A percentile compares a stretch with the other conserved stretches of the same genome.
Conservation (phyloP, 495 filamentous ascomycete species). For the Aspergillus nanangensis region DNA sequence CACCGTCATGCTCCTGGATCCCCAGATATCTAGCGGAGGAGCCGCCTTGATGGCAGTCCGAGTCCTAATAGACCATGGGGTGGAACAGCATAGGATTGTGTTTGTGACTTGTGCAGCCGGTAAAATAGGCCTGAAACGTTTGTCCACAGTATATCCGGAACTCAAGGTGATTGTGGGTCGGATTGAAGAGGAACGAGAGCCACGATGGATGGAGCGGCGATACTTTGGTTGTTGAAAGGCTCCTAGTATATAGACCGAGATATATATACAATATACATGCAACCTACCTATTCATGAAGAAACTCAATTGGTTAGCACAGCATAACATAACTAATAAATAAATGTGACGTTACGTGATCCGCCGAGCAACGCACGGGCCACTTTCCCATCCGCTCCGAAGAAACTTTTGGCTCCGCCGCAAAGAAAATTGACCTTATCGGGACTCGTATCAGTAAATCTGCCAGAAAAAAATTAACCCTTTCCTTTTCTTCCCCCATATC, state of each 20-base stretch:
- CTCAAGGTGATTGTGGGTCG: constrained; percentile 78
- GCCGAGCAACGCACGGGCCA: constrained; percentile 16
- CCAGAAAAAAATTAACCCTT: neutral
- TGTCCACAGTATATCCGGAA: constrained; percentile 82
- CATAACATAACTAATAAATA: no score
- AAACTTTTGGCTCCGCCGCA: constrained; percentile 20
- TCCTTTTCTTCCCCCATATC: neutral
- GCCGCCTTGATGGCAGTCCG: constrained; percentile 95
- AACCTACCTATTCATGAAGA: no score
- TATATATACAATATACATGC: neutral
- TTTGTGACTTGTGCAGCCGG: constrained; percentile 86
- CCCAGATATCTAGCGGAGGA: constrained; percentile 90
- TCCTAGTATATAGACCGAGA: neutral
- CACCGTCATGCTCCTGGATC: constrained; percentile 80
- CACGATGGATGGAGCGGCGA: constrained; percentile 76
- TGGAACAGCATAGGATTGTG: constrained; percentile 78
- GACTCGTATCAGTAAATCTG: neutral
- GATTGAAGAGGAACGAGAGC: constrained; percentile 69
- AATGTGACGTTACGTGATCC: constrained; percentile 3
- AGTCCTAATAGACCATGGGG: constrained; percentile 89
- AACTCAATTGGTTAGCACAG: no score
- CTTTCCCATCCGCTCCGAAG: constrained; percentile 6
- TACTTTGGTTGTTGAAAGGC: constrained; percentile 76
- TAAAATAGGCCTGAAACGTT: constrained; percentile 71
- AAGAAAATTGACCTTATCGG: constrained; percentile 18